Evolutionary conservation across 768 basidiomycete genomes (phyloP), one percentile per base, ranked within the genome.

Genomic region (Boletus sensibilis): DNA sequence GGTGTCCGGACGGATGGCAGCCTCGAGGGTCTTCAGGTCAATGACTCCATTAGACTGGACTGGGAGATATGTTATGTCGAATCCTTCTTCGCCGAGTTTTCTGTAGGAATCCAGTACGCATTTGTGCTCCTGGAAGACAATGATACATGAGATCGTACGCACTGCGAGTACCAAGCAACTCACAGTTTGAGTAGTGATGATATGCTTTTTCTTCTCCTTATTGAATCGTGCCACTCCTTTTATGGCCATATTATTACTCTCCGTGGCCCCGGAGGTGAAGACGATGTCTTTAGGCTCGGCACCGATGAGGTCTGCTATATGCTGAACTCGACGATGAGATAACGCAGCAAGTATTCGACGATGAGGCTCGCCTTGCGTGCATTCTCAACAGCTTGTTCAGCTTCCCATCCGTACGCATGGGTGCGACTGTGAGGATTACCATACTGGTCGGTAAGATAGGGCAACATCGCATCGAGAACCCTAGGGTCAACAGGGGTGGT

Each of bases 331-430:
- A 53, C 25, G 25, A 52, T 48, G 54, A 55, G 35, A 51, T 8
- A 6, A 51, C 48, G 16, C 21, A 16, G 38, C 5, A 27, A 23
- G 35, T 8, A 14, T 42, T 53, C 65, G 34, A 49, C 11, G 16
- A 69, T 67, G 21, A 50, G 10, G 40, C 63, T 50, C 23, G 87
- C 94, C 81, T 91, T 87, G 52, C 97, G 84, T 3, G 94, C 95
- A 58, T 88, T 85, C 68, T 98, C 97, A 8, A 97, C 92, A 0
- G 90, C 97, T 66, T 87, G 81, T 67, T 99, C 97, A 7, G 96
- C 93, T 75, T 99, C 97, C 97, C 97, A 99, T 4, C 97, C 97
- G 72, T 98, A 99, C 1, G 97, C 94, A 74, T 99, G 97, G 29
- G 97, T 98, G 53, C 97, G 85, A 71, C 93, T 95, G 70, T 98